Evolutionary conservation across 306 rosid genomes (phyloP).

Genomic region (Cajanus cajan): DNA sequence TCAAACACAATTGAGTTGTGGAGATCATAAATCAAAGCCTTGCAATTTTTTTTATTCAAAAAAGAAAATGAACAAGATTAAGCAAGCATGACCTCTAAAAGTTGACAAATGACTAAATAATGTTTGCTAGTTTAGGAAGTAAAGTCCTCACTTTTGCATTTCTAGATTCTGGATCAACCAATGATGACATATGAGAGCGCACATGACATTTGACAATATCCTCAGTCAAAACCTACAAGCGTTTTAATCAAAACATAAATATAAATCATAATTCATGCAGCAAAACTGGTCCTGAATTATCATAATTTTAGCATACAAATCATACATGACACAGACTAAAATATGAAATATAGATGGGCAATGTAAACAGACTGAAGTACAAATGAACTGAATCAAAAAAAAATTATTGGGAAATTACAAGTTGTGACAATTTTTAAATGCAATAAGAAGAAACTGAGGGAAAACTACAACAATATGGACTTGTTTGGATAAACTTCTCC

Average conservation of each 20-base stretch:
- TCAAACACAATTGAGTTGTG: neutral
- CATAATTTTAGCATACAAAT: slow-evolving; percentile 20
- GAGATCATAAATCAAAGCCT: neutral
- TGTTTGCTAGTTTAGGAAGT: slow-evolving; percentile 5
- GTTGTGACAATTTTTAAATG: neutral
- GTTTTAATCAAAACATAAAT: slow-evolving; percentile 14
- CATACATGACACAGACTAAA: slow-evolving; percentile 3
- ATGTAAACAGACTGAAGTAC: neutral
- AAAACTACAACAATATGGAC: neutral
- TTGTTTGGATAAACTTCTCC: too few species aligned
- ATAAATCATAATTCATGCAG: slow-evolving; percentile 4
- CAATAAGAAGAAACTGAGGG: neutral
- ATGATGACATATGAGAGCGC: slow-evolving; percentile 59
- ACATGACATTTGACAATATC: slow-evolving; percentile 78
- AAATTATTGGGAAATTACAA: slow-evolving; percentile 13
- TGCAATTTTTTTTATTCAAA: neutral
- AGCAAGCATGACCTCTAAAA: neutral
- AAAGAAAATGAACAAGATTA: neutral
- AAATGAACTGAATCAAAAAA: slow-evolving; percentile 17
- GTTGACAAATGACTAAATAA: slow-evolving; percentile 1
- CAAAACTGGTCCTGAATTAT: neutral
- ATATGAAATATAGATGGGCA: neutral
- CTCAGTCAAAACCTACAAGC: slow-evolving; percentile 67
- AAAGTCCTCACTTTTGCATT: slow-evolving; percentile 64
- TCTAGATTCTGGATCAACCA: slow-evolving; percentile 51